A percentile compares a stretch with the other conserved stretches of the same genome.
Evolutionary conservation across 495 filamentous ascomycete genomes (phyloP).

Genomic region (Penicillium roqueforti): DNA sequence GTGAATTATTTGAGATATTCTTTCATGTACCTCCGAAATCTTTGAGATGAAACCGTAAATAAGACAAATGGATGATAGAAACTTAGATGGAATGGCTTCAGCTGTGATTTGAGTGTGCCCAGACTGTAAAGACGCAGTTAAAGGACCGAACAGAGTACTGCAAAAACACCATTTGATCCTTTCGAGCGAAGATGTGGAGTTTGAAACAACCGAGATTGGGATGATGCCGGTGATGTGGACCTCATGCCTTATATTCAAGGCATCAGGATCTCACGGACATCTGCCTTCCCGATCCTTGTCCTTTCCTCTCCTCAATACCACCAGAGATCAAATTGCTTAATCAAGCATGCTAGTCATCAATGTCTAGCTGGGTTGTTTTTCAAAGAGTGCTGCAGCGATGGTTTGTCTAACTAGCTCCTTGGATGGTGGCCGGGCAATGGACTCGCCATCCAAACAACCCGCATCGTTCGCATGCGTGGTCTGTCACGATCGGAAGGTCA

Average conservation of each 20-base stretch:
- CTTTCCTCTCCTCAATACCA: neutral
- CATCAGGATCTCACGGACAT: neutral
- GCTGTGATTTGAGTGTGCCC: neutral
- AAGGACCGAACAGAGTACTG: neutral
- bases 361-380: neutral
- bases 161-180: neutral
- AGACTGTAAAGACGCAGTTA: neutral
- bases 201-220: conserved; percentile 3
- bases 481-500: conserved; percentile 64
- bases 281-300: neutral
- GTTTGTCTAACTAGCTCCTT: neutral
- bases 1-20: neutral
- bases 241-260: neutral
- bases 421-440: neutral
- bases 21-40: neutral
- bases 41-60: neutral
- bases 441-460: conserved; percentile 9
- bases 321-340: neutral
- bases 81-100: neutral
- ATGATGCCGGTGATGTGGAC: neutral
- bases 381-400: neutral
- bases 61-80: neutral
- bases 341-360: neutral
- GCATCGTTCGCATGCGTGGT: conserved; percentile 55
- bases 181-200: neutral